Conservation (phyloP, 2,329 filamentous ascomycete genomes). For the Dactylellina sp. region DNA sequence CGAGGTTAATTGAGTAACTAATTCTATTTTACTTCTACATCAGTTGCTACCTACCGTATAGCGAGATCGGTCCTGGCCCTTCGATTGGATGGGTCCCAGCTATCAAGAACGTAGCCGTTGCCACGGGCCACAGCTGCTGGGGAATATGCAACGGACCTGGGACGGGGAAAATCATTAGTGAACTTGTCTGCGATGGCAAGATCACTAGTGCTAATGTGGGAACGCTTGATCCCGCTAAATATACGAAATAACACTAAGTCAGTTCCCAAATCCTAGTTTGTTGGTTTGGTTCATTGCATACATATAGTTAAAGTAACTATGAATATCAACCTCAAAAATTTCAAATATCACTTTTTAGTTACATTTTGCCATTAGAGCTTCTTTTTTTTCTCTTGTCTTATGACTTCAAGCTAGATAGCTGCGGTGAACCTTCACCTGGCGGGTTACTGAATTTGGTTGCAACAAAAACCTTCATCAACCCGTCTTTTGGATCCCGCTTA, state of each 20-base stretch:
- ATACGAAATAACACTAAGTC: conserved; percentile 62
- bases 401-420: conserved; percentile 65
- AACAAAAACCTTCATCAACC: conserved; percentile 84
- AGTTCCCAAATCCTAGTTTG: too few relatives aligned
- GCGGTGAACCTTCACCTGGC: conserved; percentile 67
- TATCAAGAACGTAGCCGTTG: conserved; percentile 80
- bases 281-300: too few relatives aligned
- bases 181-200: conserved; percentile 79
- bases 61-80: conserved; percentile 70
- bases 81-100: conserved; percentile 83
- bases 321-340: too few relatives aligned
- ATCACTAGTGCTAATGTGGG: conserved; percentile 76
- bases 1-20: too few relatives aligned
- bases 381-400: not conserved
- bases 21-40: not conserved
- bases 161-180: conserved; percentile 83
- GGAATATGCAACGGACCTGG: conserved; percentile 95
- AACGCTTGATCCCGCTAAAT: conserved; percentile 75
- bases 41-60: conserved; percentile 85
- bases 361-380: too few relatives aligned
- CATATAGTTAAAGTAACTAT: too few relatives aligned
- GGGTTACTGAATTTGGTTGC: conserved; percentile 71
- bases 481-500: conserved; percentile 69
- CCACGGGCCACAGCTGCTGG: conserved; percentile 95
- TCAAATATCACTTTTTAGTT: too few relatives aligned